Conservation (phyloP, 2,329 filamentous ascomycete species). For the Ophiostoma pallidulum region DNA sequence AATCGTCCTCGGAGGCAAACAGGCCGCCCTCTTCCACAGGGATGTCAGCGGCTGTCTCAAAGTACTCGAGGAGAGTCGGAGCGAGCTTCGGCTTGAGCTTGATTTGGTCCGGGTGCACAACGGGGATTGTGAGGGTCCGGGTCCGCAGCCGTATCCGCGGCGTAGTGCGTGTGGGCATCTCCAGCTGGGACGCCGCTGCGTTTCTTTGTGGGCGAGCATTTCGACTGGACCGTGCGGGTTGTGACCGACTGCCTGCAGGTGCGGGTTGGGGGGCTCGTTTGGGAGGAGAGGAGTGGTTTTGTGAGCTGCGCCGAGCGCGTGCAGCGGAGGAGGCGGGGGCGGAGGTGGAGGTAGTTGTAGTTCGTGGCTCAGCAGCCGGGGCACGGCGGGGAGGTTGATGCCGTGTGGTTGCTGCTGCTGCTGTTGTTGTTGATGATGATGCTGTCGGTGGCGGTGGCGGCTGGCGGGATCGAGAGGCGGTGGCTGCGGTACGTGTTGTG, state of each 20-base stretch:
- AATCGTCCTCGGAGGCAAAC: slow-evolving; percentile 45
- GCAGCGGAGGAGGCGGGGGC: slow-evolving; percentile 20
- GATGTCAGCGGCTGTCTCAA: slow-evolving; percentile 39
- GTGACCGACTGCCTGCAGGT: slow-evolving; percentile 32
- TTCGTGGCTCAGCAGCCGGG: slow-evolving; percentile 1
- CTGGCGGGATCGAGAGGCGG: slow-evolving; percentile 7
- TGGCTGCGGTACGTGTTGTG: slow-evolving; percentile 22
- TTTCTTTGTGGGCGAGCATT: slow-evolving; percentile 12
- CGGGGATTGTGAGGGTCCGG: slow-evolving; percentile 39
- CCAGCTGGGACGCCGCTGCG: slow-evolving; percentile 9
- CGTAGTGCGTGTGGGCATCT: slow-evolving; percentile 23
- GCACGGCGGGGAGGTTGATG: slow-evolving; percentile 10
- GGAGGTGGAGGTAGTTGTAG: not conserved
- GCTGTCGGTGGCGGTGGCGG: not conserved
- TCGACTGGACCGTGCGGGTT: slow-evolving; percentile 21
- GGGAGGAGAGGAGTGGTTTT: slow-evolving; percentile 32
- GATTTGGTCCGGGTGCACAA: slow-evolving; percentile 51
- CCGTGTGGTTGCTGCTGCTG: slow-evolving; percentile 19
- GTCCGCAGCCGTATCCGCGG: slow-evolving; percentile 43
- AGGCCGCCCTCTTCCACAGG: slow-evolving; percentile 51
- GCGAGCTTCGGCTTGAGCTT: slow-evolving; percentile 44
- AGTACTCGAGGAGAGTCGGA: slow-evolving; percentile 48
- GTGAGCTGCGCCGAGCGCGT: no score
- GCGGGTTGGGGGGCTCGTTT: slow-evolving; percentile 19
- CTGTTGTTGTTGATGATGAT: no score